Evolutionary conservation across 163 green algal species (phyloP), one percentile per base, ranked within the genome.

Genomic region (Scenedesmus sp.): DNA sequence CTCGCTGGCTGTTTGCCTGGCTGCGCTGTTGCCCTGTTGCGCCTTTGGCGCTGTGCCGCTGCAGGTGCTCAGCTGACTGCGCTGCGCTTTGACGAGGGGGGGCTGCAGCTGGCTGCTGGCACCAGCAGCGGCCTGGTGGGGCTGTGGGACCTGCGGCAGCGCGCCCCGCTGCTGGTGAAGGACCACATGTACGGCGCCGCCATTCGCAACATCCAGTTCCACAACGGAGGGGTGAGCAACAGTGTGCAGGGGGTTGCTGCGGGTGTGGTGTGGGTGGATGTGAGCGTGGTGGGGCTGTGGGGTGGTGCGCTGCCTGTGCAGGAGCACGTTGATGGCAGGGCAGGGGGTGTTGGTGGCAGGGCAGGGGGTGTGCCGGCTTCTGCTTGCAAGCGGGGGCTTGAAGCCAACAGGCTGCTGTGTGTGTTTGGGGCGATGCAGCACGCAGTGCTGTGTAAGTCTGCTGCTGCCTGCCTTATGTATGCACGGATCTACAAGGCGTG

Each of bases 191-290:
- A 96, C 89, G 94, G 94, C 84, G 86, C 88, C 87, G 79, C 89
- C 35, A 99, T 99, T 65, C 83, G 96, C 37, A 96, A 99, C 96
- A 97, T 99, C 94, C 98, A 99, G 91, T 99, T 98, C 94, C 97
- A 99, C 92, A 76, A 81, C 37, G 79, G 90, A 15, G 87, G 88
- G n/a, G 91, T 83, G 13, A 91, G 94, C 30, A 40, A n/a, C 3
- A 5, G 72, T 7, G 18, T 46, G 49, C 1, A 13, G 72, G 37
- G 42, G 33, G 87, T 73, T 56, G 80, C 12, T 30, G 73, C 24
- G 24, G 83, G 46, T 46, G 56, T 33, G 56, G 56, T 1, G 10
- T 61, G 6, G 20, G 1, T 61, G 51, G 56, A 22, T 3, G 6
- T 12, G 56, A 7, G 20, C 46, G 46, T 53, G 6, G 2, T 70